phyloP scores from a whole-genome alignment of 2,329 filamentous ascomycete species.

The Aspergillus candidus region DNA sequence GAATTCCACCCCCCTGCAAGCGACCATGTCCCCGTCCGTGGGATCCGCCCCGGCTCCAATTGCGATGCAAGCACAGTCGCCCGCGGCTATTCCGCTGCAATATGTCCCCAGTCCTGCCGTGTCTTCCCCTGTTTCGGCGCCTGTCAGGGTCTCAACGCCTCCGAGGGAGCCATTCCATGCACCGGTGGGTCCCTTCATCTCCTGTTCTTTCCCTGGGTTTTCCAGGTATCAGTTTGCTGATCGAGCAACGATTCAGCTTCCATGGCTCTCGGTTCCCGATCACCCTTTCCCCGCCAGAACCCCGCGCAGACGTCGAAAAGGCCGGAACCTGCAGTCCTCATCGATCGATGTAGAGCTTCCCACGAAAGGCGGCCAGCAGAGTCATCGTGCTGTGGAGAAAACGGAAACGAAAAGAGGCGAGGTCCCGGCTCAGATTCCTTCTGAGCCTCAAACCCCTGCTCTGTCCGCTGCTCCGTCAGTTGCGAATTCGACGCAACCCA shows the following conservation, averaged over 20 bases:
- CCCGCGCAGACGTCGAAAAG: conserved; percentile 42
- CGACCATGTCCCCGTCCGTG: conserved; percentile 31
- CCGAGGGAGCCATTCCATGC: conserved; percentile 45
- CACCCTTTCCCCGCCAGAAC: conserved; percentile 49
- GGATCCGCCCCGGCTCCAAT: conserved; percentile 22
- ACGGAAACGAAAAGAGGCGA: conserved; percentile 17
- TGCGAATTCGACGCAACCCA: conserved; percentile 49
- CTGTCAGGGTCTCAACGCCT: conserved; percentile 18
- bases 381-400: conserved; percentile 16
- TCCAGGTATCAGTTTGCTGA: neutral
- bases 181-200: conserved; percentile 32
- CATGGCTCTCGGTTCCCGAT: conserved; percentile 55
- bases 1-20: conserved; percentile 33
- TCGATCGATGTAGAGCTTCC: conserved; percentile 46
- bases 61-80: conserved; percentile 24
- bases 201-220: neutral
- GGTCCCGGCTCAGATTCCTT: conserved; percentile 20
- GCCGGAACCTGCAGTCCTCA: conserved; percentile 30
- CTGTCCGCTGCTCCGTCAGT: conserved; percentile 56
- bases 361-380: conserved; percentile 33
- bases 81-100: conserved; percentile 18
- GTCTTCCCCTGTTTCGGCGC: conserved; percentile 25
- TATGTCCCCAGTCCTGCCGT: conserved; percentile 27
- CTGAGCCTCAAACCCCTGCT: conserved; percentile 51
- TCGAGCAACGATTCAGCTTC: conserved; percentile 37